Base-by-base conservation (phyloP, 2,329 filamentous ascomycete genomes). In the Aspergillus sp. region DNA sequence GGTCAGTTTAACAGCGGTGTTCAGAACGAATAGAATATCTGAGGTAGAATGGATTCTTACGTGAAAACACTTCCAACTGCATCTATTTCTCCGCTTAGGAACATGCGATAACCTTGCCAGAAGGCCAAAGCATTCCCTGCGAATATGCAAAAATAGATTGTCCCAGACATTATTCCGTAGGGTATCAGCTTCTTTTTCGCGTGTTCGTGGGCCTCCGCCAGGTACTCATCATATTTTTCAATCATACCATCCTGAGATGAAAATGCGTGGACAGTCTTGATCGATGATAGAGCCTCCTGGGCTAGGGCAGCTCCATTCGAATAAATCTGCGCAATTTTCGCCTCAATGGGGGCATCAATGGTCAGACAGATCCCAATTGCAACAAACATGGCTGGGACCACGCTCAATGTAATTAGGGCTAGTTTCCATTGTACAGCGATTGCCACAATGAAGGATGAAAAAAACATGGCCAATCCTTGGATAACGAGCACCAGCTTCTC, bases 341-440 rank as follows among this genome's bases (percentile, higher is more conserved):
- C 93, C 76, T 88, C 93, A 74, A 84, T 93, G 72, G 87, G 91
- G 70, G 96, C 19, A 51, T 66, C 81, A 66, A 96, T 89, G 58
- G 62, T 66, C 67, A 91, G 90, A 3, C 77, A 79, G 4, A 89
- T 90, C 14, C 89, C 87, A 49, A 80, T 77, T 47, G 88, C 90
- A 87, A 96, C 95, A 64, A 89, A 82, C 15, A 90, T 61, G 15
- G 98, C 85, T 2, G 91, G 90, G 43, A 93, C 79, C 61, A 98
- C 91, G 0, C 90, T 93, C 21, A 86, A 82, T 35, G 96, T 82
- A 64, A 99, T 97, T 52, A 97, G 78, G 0, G 95, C 95, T 63
- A 98, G 80, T 75, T 95, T 96, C 90, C 93, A 97, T 75, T 90
- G 95, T 68, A 90, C 90, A 74, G 93, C 76, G 72, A 96, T 98